Evolutionary conservation across 768 basidiomycete species (phyloP).

Genomic region (Porphyrellus cyaneotinctus): DNA sequence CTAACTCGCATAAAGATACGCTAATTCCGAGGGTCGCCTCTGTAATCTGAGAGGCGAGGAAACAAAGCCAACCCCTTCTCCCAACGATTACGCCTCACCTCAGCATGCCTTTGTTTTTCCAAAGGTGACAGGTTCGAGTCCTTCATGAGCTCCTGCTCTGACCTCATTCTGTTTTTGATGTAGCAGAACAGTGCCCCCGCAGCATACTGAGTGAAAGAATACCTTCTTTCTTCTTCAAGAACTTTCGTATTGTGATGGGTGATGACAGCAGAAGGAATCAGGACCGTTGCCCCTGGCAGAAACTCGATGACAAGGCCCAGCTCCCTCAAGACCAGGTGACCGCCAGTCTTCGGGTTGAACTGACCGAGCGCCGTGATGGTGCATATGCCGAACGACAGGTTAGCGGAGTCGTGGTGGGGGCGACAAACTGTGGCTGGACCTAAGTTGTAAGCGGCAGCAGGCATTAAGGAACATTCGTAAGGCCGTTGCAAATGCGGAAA

Average conservation of each 20-base stretch:
- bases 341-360: background rate
- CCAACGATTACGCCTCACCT: too few relatives aligned
- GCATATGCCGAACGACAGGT: conserved; percentile 7
- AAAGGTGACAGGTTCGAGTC: too few relatives aligned
- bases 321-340: background rate
- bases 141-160: background rate
- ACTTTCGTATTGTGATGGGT: conserved; percentile 1
- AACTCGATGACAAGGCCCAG: background rate
- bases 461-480: background rate
- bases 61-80: too few relatives aligned
- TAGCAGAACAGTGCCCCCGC: conserved; percentile 1
- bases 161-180: conserved; percentile 6
- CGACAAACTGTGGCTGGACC: background rate
- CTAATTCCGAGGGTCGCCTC: too few relatives aligned
- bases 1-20: too few relatives aligned
- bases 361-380: background rate
- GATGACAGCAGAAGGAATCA: background rate
- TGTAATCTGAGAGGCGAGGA: too few relatives aligned
- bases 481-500: background rate
- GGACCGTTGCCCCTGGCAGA: background rate
- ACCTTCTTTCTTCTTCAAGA: background rate
- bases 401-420: background rate
- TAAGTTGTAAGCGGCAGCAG: background rate
- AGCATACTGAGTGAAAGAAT: conserved; percentile 5
- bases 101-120: too few relatives aligned